These are phyloP conservation scores for Heritiera fomes DNA, from an alignment of 345 rosid genomes.

Conservation along the genomic window DNA sequence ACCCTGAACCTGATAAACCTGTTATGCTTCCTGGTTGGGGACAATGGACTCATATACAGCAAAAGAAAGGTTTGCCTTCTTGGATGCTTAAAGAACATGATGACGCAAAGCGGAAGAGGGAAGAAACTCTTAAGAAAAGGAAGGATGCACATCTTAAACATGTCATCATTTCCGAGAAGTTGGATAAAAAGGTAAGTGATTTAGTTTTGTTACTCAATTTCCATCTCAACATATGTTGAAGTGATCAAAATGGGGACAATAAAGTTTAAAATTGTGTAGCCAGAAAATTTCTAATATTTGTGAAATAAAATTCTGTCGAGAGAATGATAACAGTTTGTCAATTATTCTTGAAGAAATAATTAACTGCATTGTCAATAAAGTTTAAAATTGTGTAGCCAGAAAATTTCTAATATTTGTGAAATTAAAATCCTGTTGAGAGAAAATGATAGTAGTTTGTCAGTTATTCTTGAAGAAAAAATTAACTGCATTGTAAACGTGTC, in stretches of 20 bases:
- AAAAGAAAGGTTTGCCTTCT: conserved; percentile 75
- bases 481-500: not conserved
- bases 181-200: conserved; percentile 73
- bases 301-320: not conserved
- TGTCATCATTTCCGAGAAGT: conserved; percentile 79
- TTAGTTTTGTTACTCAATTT: not conserved
- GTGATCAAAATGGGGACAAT: not conserved
- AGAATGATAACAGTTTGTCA: not conserved
- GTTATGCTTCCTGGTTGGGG: conserved; percentile 89
- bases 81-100: conserved; percentile 84
- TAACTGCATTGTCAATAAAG: not conserved
- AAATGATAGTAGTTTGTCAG: not conserved
- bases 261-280: too few relatives aligned
- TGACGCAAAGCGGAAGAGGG: conserved; percentile 63
- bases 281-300: not conserved
- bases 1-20: conserved; percentile 84
- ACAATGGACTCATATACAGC: conserved; percentile 76
- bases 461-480: not conserved
- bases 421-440: not conserved
- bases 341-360: not conserved
- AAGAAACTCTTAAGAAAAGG: conserved; percentile 71
- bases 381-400: too few relatives aligned
- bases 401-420: not conserved
- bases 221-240: not conserved
- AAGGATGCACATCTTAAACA: conserved; percentile 80